Evolutionary conservation across 2,329 filamentous ascomycete genomes (phyloP).

Genomic region (Chrysoporthe deuterocubensis): DNA sequence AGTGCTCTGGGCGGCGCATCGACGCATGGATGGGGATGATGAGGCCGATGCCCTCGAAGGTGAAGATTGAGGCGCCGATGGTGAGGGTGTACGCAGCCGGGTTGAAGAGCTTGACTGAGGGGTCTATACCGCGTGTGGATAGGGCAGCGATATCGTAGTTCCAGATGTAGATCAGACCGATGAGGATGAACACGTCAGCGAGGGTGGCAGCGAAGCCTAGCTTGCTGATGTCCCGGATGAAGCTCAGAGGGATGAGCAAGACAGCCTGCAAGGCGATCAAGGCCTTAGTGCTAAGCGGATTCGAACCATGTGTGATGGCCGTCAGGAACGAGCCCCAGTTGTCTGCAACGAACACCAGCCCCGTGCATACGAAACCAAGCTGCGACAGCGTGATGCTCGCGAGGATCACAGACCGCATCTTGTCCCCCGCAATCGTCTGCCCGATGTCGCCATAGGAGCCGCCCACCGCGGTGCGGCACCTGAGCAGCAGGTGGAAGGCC

Average conservation of each 20-base stretch:
- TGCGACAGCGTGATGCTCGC: slow-evolving; percentile 74
- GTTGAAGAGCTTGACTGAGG: slow-evolving; percentile 71
- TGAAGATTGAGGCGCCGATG: slow-evolving; percentile 75
- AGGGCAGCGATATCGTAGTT: slow-evolving; percentile 68
- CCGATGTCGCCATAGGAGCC: slow-evolving; percentile 77
- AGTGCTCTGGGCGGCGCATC: slow-evolving; percentile 72
- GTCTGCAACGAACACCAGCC: slow-evolving; percentile 77
- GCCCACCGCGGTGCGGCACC: slow-evolving; percentile 66
- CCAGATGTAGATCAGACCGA: slow-evolving; percentile 75
- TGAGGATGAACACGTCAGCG: slow-evolving; percentile 72
- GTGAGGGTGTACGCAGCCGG: slow-evolving; percentile 70
- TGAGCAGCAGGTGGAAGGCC: slow-evolving; percentile 73
- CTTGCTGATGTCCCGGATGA: slow-evolving; percentile 77
- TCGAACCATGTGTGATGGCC: slow-evolving; percentile 57
- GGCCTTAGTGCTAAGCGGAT: slow-evolving; percentile 55
- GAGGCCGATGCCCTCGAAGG: slow-evolving; percentile 77
- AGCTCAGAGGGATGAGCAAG: slow-evolving; percentile 66
- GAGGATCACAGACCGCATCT: slow-evolving; percentile 68
- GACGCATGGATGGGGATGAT: slow-evolving; percentile 77
- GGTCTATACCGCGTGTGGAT: slow-evolving; percentile 57
- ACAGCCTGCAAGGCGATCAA: slow-evolving; percentile 71
- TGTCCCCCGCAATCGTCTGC: slow-evolving; percentile 64
- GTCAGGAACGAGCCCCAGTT: slow-evolving; percentile 71
- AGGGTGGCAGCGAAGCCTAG: slow-evolving; percentile 70
- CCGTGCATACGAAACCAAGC: slow-evolving; percentile 77